Conservation (phyloP, 352 stramenopile genomes). For the Phytophthora fragariaefolia region DNA sequence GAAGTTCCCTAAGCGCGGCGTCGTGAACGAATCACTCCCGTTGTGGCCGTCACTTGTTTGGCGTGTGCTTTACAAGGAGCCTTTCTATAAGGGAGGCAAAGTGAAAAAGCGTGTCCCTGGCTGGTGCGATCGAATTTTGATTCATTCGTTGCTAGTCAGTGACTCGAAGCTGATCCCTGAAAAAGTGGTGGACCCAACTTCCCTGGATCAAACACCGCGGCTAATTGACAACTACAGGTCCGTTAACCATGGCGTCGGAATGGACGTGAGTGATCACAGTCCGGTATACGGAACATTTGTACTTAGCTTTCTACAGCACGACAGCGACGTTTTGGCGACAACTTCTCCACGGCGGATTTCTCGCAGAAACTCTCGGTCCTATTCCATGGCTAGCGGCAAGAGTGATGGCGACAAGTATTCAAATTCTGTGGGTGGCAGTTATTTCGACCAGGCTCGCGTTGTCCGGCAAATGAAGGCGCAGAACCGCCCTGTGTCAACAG, state of each 20-base stretch:
- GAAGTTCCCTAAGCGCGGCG: constrained; percentile 78
- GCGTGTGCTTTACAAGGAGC: constrained; percentile 86
- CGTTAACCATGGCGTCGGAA: constrained; percentile 81
- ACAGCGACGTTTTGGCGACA: constrained; percentile 29
- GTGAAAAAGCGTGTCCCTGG: constrained; percentile 90
- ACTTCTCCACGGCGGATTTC: constrained; percentile 27
- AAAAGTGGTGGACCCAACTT: constrained; percentile 72
- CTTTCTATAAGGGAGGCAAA: constrained; percentile 91
- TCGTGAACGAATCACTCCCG: constrained; percentile 65
- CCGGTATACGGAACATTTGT: constrained; percentile 81
- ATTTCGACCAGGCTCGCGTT: constrained; percentile 81
- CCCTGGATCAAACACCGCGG: constrained; percentile 33
- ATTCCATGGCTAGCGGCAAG: constrained; percentile 47
- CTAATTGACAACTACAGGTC: constrained; percentile 83
- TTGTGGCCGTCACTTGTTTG: constrained; percentile 83
- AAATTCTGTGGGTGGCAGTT: constrained; percentile 55
- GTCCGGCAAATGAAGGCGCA: constrained; percentile 67
- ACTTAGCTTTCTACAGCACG: constrained; percentile 66
- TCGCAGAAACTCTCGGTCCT: constrained; percentile 54
- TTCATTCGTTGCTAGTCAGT: constrained; percentile 81
- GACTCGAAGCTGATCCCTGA: constrained; percentile 83
- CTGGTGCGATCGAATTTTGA: constrained; percentile 89
- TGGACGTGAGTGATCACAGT: constrained; percentile 88
- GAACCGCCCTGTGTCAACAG: constrained; percentile 64
- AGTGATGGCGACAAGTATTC: constrained; percentile 36